A percentile compares a stretch with the other conserved stretches of the same genome.
Evolutionary conservation across 805 yeast genomes (phyloP).

Genomic region (Saturnispora saitoi): DNA sequence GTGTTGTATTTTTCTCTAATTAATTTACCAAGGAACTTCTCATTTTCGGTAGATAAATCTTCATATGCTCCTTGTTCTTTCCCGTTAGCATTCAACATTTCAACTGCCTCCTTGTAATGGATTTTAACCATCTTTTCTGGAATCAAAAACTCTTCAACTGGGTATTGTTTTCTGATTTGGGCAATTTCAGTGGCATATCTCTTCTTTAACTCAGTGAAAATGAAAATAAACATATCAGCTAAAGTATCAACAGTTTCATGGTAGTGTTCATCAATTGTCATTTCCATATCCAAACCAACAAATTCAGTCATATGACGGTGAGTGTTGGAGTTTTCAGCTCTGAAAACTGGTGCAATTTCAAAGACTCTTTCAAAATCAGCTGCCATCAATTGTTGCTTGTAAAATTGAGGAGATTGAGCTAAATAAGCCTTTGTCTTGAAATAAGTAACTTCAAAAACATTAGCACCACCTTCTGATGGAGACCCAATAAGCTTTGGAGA

Average conservation of each 20-base stretch:
- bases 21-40: conserved; percentile 82
- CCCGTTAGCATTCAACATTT: conserved; percentile 79
- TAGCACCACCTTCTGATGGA: conserved; percentile 96
- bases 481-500: conserved; percentile 94
- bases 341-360: conserved; percentile 95
- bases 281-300: conserved; percentile 93
- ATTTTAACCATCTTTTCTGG: conserved; percentile 90
- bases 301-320: conserved; percentile 99
- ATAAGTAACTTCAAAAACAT: conserved; percentile 88
- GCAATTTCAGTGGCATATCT: conserved; percentile 82
- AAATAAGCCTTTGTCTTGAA: conserved; percentile 88
- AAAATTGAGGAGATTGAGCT: conserved; percentile 97
- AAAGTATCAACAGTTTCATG: conserved; percentile 70
- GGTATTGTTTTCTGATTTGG: conserved; percentile 85
- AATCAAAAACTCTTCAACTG: conserved; percentile 93
- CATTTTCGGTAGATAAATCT: conserved; percentile 90
- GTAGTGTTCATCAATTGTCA: conserved; percentile 97
- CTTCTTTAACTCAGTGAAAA: conserved; percentile 72
- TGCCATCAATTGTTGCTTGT: conserved; percentile 96
- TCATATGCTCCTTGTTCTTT: conserved; percentile 80
- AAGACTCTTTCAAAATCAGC: conserved; percentile 95
- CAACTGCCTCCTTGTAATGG: conserved; percentile 85
- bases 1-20: conserved; percentile 93
- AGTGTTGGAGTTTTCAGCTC: conserved; percentile 98
- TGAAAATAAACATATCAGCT: conserved; percentile 67